These are phyloP conservation scores for Amphibolis antarctica DNA, from an alignment of 106 monocot species.

Conservation along the genomic window DNA sequence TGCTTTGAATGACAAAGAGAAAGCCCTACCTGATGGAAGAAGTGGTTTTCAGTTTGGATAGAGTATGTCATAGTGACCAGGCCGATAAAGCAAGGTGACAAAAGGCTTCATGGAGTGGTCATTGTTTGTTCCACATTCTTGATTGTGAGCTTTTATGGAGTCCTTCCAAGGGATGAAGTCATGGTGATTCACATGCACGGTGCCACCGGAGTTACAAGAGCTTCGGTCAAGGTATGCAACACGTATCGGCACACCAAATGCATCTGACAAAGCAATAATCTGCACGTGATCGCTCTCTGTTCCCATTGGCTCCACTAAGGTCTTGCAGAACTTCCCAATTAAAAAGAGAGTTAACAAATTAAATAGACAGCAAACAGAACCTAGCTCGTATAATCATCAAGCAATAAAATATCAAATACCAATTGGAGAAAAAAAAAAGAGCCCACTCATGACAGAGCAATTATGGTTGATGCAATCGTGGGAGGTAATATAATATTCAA, in stretches of 20 bases:
- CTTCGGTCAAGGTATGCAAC: conserved; percentile 79
- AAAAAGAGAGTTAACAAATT: neutral
- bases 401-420: too few species aligned
- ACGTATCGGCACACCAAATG: conserved; percentile 68
- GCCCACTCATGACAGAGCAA: too few species aligned
- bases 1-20: neutral
- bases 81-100: conserved; percentile 78
- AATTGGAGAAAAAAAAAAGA: too few species aligned
- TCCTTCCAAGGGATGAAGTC: conserved; percentile 56
- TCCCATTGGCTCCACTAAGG: conserved; percentile 88
- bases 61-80: conserved; percentile 96
- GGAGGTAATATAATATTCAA: too few species aligned
- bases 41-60: conserved; percentile 19
- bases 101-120: conserved; percentile 19
- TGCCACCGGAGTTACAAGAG: conserved; percentile 35
- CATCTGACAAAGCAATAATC: conserved; percentile 77
- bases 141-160: neutral
- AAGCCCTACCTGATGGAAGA: neutral
- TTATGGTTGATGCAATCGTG: too few species aligned
- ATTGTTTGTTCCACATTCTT: neutral
- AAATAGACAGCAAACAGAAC: neutral
- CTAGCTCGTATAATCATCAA: neutral
- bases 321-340: conserved; percentile 66
- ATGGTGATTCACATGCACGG: conserved; percentile 51
- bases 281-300: conserved; percentile 93